Evolutionary conservation across 164 flowering plant species (phyloP), one percentile per base, ranked within the genome.

Genomic region (Kalanchoe fedtschenkoi): DNA sequence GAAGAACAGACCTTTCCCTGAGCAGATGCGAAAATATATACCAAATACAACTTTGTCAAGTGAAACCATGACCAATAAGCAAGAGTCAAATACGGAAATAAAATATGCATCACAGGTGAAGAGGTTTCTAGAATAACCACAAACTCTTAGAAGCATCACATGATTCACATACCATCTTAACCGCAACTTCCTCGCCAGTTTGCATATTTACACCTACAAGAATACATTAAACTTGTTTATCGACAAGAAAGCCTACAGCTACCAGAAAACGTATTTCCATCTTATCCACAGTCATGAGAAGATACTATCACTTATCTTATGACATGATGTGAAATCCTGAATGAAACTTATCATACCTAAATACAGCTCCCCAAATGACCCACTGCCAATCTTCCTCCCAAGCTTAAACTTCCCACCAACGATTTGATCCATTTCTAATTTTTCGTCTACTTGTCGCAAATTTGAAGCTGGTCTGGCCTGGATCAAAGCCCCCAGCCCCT

Each of bases 81-180:
- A 5, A n/a, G n/a, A n/a, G n/a, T 37, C 8, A 1, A 37, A 8
- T 37, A 37, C 11, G 11, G 13, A 8, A 15, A 9, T 37, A 37
- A 37, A 37, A n/a, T 37, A 37, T 37, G 39, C 39, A 37, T 37
- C 6, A 37, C 8, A 37, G n/a, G n/a, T 5, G 13, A 37, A 37
- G 39, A 37, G 0, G 11, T 37, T 37, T 37, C 5, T 5, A 37
- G 1, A 9, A 37, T 37, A 37, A 15, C 39, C 39, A 37, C 10
- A 15, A 51, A 62, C 60, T 30, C 29, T 46, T 24, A 68, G 16
- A 37, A 13, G 39, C 39, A 15, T 30, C 24, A 61, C 70, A 44
- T 77, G n/a, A n/a, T n/a, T n/a, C n/a, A n/a, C n/a, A n/a, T n/a
- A 83, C 87, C 79, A 78, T 74, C 70, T 83, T 83, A 35, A 83